phyloP scores from a whole-genome alignment of 1,284 basidiomycete species.

The Trametes pubescens region DNA sequence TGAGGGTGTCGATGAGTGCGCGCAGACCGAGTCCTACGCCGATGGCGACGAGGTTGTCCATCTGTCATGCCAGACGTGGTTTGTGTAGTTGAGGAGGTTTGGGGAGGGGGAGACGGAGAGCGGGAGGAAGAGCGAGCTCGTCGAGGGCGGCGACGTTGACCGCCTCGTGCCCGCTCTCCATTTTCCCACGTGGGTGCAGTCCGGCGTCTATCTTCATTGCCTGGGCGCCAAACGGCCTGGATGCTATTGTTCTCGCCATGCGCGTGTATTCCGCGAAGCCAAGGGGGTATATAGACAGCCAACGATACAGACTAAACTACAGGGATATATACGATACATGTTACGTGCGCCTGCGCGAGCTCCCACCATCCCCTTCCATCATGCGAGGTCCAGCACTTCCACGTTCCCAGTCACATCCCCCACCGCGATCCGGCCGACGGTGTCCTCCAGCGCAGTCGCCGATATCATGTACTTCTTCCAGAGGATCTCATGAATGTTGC shows the following conservation, averaged over 20 bases:
- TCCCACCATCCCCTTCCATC: slow-evolving; percentile 16
- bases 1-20: slow-evolving; percentile 48
- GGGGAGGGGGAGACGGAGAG: slow-evolving; percentile 3
- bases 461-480: slow-evolving; percentile 43
- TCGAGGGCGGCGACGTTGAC: slow-evolving; percentile 14
- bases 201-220: slow-evolving; percentile 1
- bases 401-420: slow-evolving; percentile 46
- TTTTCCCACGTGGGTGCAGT: slow-evolving; percentile 19
- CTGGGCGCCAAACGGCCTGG: not conserved
- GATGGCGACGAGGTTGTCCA: slow-evolving; percentile 50
- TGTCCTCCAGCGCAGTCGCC: slow-evolving; percentile 46
- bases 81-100: not conserved
- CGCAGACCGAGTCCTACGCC: slow-evolving; percentile 48
- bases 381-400: slow-evolving; percentile 47
- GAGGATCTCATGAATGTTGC: slow-evolving; percentile 47
- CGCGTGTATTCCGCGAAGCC: not conserved
- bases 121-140: slow-evolving; percentile 20
- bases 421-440: slow-evolving; percentile 47
- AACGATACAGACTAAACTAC: not conserved
- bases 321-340: slow-evolving; percentile 9
- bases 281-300: slow-evolving; percentile 12
- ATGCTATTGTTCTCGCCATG: slow-evolving; percentile 11
- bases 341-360: not conserved
- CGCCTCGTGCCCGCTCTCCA: slow-evolving; percentile 24
- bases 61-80: slow-evolving; percentile 37